Evolutionary conservation across 345 rosid genomes (phyloP).

Genomic region (Psidium friedrichsthalianum): DNA sequence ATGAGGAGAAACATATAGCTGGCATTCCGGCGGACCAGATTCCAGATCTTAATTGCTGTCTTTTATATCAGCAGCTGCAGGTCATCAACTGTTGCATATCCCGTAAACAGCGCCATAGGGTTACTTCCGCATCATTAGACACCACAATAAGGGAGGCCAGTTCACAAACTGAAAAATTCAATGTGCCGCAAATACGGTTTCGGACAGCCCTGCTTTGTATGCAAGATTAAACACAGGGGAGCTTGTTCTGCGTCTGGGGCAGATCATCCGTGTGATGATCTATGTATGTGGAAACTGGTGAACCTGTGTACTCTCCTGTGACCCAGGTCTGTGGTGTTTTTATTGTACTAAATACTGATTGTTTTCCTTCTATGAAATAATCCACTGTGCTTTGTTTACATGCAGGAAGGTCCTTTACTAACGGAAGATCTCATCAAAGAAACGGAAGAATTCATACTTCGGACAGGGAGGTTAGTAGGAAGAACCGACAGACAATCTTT

Average conservation of each 20-base stretch:
- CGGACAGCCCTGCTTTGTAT: slow-evolving; percentile 35
- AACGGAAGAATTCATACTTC: slow-evolving; percentile 91
- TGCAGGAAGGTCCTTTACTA: slow-evolving; percentile 87
- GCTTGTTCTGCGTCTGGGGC: slow-evolving; percentile 71
- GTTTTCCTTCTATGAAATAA: neutral
- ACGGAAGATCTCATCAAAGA: slow-evolving; percentile 94
- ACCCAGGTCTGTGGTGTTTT: slow-evolving; percentile 52
- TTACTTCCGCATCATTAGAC: slow-evolving; percentile 65
- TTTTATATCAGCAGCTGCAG: slow-evolving; percentile 74
- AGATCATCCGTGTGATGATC: slow-evolving; percentile 32
- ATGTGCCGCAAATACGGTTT: slow-evolving; percentile 8
- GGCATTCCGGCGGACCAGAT: slow-evolving; percentile 60
- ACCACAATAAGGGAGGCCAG: slow-evolving; percentile 46
- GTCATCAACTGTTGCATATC: slow-evolving; percentile 88
- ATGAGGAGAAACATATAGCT: slow-evolving; percentile 61
- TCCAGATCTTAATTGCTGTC: slow-evolving; percentile 86
- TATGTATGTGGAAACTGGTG: slow-evolving; percentile 86
- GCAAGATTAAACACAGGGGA: slow-evolving; percentile 60
- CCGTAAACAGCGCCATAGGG: slow-evolving; percentile 46
- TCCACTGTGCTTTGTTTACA: slow-evolving; percentile 5
- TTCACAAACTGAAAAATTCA: slow-evolving; percentile 28
- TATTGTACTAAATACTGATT: neutral
- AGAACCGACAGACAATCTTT: neutral
- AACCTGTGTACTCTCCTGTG: slow-evolving; percentile 75
- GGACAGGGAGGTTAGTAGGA: slow-evolving; percentile 80